Evolutionary conservation across 176 grass and related monocot species (phyloP), one percentile per base, ranked within the genome.

Genomic region (Cocos nucifera): DNA sequence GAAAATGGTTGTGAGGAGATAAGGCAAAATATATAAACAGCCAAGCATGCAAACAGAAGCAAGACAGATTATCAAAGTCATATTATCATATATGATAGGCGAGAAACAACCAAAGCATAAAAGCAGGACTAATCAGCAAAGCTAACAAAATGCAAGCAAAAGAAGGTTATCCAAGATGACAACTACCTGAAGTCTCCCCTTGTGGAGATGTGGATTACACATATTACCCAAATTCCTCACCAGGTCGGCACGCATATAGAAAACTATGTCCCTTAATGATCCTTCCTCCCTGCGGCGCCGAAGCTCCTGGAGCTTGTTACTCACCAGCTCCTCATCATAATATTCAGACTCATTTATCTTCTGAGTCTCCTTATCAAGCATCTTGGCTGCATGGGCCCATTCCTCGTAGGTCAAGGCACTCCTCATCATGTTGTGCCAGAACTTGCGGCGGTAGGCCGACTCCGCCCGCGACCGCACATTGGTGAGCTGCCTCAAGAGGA

Each of bases 351-450:
- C 89, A 63, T 20, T 91, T 35, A 75, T 77, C 62, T 80, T 85
- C 23, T 71, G 72, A 0, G 72, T 82, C 72, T 90, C 92, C 39
- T 65, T 76, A 22, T 96, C 92, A 51, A 90, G 83, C 92, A 96
- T 90, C 74, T 78, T 70, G 23, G 92, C 87, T 4, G 78, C 92
- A 78, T 90, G 92, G 25, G 83, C 75, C 92, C 92, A 96, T 80
- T 96, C 92, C 79, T 96, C 86, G 65, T 96, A 96, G 57, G 92
- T 85, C 67, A 90, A 78, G 54, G 92, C 92, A 19, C 69, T 77
- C 69, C 87, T 81, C 78, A 96, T 88, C 83, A 87, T 87, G 79
- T 88, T 85, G 19, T 83, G 83, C 92, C 92, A 96, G 83, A 96
- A 96, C 79, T 87, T 96, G 56, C 86, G 81, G 29, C 83, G 81